Percentiles rank a stretch among this genome's conserved stretches.
phyloP scores from a whole-genome alignment of 2,329 filamentous ascomycete species.

The Penicillium frequentans region DNA sequence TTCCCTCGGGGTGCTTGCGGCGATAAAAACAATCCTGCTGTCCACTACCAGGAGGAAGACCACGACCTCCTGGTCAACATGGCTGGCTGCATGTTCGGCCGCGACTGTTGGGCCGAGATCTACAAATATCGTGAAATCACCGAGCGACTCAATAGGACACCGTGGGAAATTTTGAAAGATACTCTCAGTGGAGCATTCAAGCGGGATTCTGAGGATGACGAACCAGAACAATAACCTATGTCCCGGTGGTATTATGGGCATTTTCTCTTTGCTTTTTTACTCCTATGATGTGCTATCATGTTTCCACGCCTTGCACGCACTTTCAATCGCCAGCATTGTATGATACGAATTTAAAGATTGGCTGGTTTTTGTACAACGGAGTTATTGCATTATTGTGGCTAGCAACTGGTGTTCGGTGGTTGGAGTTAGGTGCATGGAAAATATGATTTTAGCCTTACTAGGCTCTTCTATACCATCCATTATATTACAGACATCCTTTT shows the following conservation, averaged over 20 bases:
- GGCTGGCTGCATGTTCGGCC: constrained; percentile 95
- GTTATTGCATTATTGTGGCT: constrained; percentile 3
- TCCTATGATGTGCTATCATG: not conserved
- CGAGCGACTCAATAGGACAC: constrained; percentile 80
- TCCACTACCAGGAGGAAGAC: constrained; percentile 84
- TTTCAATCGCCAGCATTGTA: constrained; percentile 7
- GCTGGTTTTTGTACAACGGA: constrained; percentile 6
- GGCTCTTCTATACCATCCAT: not conserved
- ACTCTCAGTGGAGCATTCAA: constrained; percentile 21
- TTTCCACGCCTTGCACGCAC: constrained; percentile 3
- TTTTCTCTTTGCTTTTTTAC: not conserved
- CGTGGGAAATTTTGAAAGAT: constrained; percentile 66
- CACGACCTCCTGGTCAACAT: constrained; percentile 97
- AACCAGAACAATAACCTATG: not conserved
- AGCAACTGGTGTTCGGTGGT: not conserved
- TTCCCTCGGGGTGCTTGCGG: constrained; percentile 90
- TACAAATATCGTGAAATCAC: constrained; percentile 91
- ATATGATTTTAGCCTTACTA: not conserved
- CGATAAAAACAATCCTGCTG: constrained; percentile 58
- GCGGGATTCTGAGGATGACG: constrained; percentile 11
- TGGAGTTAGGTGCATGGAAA: not conserved
- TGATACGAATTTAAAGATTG: constrained; percentile 1
- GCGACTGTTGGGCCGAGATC: constrained; percentile 98
- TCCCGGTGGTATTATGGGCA: not conserved
- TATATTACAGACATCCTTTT: not conserved